phyloP scores from a whole-genome alignment of 1,139 yeast species.

The Lodderomyces oxycetoniae region DNA sequence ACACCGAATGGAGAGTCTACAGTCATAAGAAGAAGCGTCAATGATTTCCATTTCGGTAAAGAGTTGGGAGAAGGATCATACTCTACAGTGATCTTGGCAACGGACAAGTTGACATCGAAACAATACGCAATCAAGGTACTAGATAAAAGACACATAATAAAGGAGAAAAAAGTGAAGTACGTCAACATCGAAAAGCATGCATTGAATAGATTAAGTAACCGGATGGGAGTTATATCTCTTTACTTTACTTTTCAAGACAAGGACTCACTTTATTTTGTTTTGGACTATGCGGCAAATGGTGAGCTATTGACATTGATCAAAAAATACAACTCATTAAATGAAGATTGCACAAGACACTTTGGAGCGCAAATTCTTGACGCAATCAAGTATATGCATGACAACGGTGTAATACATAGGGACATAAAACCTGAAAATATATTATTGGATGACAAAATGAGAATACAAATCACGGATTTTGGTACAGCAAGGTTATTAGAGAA shows the following conservation, averaged over 20 bases:
- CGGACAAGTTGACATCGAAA: slow-evolving; percentile 66
- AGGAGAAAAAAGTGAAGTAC: slow-evolving; percentile 91
- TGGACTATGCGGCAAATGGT: slow-evolving; percentile 91
- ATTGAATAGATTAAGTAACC: slow-evolving; percentile 70
- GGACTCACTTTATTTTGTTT: slow-evolving; percentile 79
- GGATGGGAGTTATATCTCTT: slow-evolving; percentile 72
- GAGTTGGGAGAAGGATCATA: slow-evolving; percentile 95
- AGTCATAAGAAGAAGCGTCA: slow-evolving; percentile 57
- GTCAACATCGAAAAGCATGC: slow-evolving; percentile 96
- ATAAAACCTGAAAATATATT: slow-evolving; percentile 74
- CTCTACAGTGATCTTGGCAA: slow-evolving; percentile 86
- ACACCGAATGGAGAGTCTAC: slow-evolving; percentile 15
- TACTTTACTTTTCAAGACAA: slow-evolving; percentile 95
- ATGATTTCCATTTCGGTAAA: slow-evolving; percentile 83
- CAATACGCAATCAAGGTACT: slow-evolving; percentile 88
- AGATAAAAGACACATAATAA: slow-evolving; percentile 89
- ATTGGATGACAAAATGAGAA: slow-evolving; percentile 56
- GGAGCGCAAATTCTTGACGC: slow-evolving; percentile 63
- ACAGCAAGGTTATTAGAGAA: slow-evolving; percentile 62
- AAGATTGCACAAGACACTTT: slow-evolving; percentile 69
- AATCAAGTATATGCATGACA: slow-evolving; percentile 63
- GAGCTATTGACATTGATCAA: slow-evolving; percentile 79
- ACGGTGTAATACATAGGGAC: slow-evolving; percentile 77
- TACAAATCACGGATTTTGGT: slow-evolving; percentile 79
- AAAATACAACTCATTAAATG: slow-evolving; percentile 72